Percentiles rank a stretch among this genome's conserved stretches.
Conservation (phyloP, 73 alveolate genomes). For the Tetrahymena elliotti region DNA sequence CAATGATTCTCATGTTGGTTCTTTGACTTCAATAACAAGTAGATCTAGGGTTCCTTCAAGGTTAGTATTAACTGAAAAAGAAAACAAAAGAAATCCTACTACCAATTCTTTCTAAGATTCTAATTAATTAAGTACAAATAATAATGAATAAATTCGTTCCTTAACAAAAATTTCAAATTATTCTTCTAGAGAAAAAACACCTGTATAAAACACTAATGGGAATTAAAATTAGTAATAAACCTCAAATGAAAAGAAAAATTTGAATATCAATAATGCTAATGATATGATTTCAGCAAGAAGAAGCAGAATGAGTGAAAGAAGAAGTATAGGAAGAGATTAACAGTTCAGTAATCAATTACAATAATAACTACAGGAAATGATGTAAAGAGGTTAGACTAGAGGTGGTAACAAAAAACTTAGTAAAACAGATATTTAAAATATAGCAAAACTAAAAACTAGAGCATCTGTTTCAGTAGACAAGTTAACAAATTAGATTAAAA, state of each 20-base stretch:
- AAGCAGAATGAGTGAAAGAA: neutral
- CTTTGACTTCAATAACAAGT: neutral
- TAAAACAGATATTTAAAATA: neutral
- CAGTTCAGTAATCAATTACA: neutral
- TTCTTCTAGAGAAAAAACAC: neutral
- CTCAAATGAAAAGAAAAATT: neutral
- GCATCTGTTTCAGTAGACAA: neutral
- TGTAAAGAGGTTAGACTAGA: neutral
- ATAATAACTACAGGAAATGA: neutral
- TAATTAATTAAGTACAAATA: neutral
- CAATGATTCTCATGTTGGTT: neutral
- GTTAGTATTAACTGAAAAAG: neutral
- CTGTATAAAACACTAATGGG: neutral
- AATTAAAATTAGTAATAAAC: neutral
- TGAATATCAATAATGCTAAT: neutral
- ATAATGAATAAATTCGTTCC: neutral
- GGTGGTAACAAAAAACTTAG: neutral
- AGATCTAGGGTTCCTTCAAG: neutral
- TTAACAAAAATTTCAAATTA: neutral
- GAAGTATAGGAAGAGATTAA: neutral
- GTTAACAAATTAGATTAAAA: neutral
- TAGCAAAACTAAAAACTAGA: neutral
- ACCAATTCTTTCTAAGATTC: neutral
- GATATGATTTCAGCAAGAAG: neutral
- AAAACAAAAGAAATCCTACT: neutral